Evolutionary conservation across 2,329 filamentous ascomycete genomes (phyloP), one percentile per base, ranked within the genome.

Genomic region (Chrysoporthe puriensis): DNA sequence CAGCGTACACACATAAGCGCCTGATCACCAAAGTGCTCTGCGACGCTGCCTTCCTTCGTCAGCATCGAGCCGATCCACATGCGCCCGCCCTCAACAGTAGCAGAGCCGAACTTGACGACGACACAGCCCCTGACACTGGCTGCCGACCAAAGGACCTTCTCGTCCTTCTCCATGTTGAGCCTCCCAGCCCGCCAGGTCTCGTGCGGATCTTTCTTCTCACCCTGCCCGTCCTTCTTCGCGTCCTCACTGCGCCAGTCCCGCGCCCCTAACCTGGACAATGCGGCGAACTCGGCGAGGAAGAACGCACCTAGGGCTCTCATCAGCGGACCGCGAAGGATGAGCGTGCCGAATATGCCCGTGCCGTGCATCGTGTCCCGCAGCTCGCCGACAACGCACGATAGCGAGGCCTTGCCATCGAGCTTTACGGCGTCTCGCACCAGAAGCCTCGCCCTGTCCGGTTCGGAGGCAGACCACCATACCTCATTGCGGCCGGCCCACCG

Each of bases 101-200:
- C 85, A 1, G 94, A 92, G 1, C 92, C 93, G 77, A 98, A 96
- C 77, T 98, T 98, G 72, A 98, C 91, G 36, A 97, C 85, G 3
- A 96, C 90, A 74, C 95, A 97, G 4, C 93, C 91, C 64, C 94
- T 86, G 44, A 96, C 88, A 36, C 85, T 86, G 16, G 94, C 92
- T 14, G 91, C 92, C 36, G 93, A 94, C 93, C 94, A 97, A 3
- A 95, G 82, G 3, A 97, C 78, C 18, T 86, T 86, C 61, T 85
- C 81, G 11, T 79, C 75, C 69, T 79, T 84, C 77, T 96, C 91
- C 74, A 83, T 81, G 65, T 78, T 75, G 26, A 91, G 80, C 69
- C 91, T 84, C 62, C 75, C 75, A 40, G 77, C 76, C 63, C 90
- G 83, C 88, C 88, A 90, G 54, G 74, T 74, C 69, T 87, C 82